phyloP scores from a whole-genome alignment of 176 grass and related monocot species.

The Tuctoria greenei region DNA sequence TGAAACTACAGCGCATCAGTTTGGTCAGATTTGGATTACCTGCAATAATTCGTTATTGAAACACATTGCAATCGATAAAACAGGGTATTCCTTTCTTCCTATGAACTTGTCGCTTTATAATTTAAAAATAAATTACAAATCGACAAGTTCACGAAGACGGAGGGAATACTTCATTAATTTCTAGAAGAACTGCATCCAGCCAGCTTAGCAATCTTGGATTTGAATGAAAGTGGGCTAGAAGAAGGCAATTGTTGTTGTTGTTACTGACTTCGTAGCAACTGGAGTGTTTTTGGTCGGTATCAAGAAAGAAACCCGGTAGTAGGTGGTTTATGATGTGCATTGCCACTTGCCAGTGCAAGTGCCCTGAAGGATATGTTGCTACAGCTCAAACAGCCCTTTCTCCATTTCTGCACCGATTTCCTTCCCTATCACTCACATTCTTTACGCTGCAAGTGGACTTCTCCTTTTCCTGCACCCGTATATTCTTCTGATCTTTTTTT shows the following conservation, averaged over 20 bases:
- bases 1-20: background rate
- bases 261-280: too few relatives aligned
- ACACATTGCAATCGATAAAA: background rate
- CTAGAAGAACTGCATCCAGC: background rate
- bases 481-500: slow-evolving; percentile 3
- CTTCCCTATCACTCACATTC: too few relatives aligned
- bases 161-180: too few relatives aligned
- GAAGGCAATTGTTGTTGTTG: too few relatives aligned
- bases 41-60: slow-evolving; percentile 14
- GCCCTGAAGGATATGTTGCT: background rate
- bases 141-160: too few relatives aligned
- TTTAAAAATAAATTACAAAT: too few relatives aligned
- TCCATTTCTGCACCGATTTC: too few relatives aligned
- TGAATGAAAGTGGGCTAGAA: too few relatives aligned
- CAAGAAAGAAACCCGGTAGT: background rate
- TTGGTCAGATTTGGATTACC: slow-evolving; percentile 25
- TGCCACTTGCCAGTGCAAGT: too few relatives aligned
- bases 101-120: too few relatives aligned
- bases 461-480: background rate
- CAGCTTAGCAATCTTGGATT: background rate
- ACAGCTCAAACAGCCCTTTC: slow-evolving; percentile 4
- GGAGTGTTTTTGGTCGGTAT: background rate
- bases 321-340: background rate
- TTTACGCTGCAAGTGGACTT: slow-evolving; percentile 25
- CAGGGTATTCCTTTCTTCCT: too few relatives aligned